phyloP scores from a whole-genome alignment of 2,329 filamentous ascomycete genomes.

The Arthrobotrys sinensis region DNA sequence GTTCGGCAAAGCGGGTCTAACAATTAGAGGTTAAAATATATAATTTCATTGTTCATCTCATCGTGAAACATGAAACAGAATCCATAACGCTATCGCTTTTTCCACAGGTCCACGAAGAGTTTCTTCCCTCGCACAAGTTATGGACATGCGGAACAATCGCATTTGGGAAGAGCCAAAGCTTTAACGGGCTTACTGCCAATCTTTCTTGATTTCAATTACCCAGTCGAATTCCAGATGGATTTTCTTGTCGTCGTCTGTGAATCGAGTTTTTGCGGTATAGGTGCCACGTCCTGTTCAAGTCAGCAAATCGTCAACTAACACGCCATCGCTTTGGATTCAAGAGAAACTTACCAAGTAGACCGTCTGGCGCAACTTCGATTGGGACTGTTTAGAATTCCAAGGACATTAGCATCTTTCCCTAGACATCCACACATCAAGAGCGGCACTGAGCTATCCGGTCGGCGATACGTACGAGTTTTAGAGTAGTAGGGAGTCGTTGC shows the following conservation, averaged over 20 bases:
- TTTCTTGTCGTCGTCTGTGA: slow-evolving; percentile 95
- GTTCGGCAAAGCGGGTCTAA: background rate
- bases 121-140: background rate
- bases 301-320: background rate
- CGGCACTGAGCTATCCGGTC: too few relatives aligned
- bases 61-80: slow-evolving; percentile 15
- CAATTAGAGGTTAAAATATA: background rate
- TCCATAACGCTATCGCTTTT: slow-evolving; percentile 13
- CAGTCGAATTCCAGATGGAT: slow-evolving; percentile 93
- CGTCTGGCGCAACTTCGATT: slow-evolving; percentile 90
- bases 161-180: background rate
- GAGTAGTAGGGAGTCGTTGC: slow-evolving; percentile 84
- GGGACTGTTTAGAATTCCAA: slow-evolving; percentile 75
- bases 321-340: background rate
- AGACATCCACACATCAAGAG: background rate
- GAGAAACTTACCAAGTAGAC: slow-evolving; percentile 75
- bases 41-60: slow-evolving; percentile 20
- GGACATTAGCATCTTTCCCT: background rate
- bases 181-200: slow-evolving; percentile 74
- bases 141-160: background rate
- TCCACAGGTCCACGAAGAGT: background rate
- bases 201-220: slow-evolving; percentile 96
- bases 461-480: slow-evolving; percentile 84
- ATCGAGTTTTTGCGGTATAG: slow-evolving; percentile 90
- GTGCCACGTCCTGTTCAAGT: slow-evolving; percentile 77